phyloP scores from a whole-genome alignment of 192 early-diverging fungal species.

The Phlyctochytrium bullatum region DNA sequence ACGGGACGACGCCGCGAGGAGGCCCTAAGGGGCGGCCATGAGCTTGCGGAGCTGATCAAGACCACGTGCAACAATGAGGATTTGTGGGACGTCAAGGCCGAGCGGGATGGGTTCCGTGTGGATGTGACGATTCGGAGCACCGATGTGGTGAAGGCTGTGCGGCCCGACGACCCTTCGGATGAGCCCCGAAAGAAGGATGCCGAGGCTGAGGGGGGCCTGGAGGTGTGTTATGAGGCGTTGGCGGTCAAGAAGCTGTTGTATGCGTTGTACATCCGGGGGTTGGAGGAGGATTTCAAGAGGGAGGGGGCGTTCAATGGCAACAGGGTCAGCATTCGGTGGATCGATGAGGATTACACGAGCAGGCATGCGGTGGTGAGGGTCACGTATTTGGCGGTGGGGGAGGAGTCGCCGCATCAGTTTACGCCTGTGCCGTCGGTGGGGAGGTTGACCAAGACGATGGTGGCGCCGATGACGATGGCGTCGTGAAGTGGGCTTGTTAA shows the following conservation, averaged over 20 bases:
- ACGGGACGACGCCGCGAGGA: conserved; percentile 1
- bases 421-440: not conserved
- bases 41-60: not conserved
- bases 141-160: not conserved
- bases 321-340: not conserved
- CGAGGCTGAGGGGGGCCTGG: not conserved
- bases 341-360: not conserved
- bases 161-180: too few relatives aligned
- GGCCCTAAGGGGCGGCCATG: not conserved
- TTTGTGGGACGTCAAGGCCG: not conserved
- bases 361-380: not conserved
- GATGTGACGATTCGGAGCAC: not conserved
- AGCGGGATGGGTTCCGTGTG: conserved; percentile 1
- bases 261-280: not conserved
- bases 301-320: not conserved
- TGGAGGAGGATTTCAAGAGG: conserved; percentile 1
- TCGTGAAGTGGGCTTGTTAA: too few relatives aligned
- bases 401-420: not conserved
- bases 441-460: not conserved
- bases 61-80: conserved; percentile 8
- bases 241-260: conserved; percentile 10
- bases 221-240: conserved; percentile 4
- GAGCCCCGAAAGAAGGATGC: too few relatives aligned
- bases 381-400: too few relatives aligned
- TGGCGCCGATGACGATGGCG: too few relatives aligned